These are phyloP conservation scores for Naganishia randhawae DNA, from an alignment of 768 basidiomycete species.

Conservation along the genomic window DNA sequence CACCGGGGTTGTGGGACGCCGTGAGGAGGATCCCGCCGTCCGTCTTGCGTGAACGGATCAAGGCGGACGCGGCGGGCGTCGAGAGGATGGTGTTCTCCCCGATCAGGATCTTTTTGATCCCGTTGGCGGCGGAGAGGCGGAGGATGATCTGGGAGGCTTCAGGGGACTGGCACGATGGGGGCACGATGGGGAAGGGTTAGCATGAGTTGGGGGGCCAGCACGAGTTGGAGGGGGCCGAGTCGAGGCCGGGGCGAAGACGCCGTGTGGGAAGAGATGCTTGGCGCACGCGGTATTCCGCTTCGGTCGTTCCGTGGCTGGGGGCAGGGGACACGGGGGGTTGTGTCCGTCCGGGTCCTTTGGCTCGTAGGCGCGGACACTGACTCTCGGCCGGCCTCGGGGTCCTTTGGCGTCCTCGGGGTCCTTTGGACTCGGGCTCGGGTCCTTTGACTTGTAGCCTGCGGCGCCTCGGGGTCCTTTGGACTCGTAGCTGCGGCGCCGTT, in stretches of 20 bases:
- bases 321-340: neutral
- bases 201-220: no score
- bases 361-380: no score
- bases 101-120: conserved; percentile 84
- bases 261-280: no score
- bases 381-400: no score
- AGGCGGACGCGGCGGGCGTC: conserved; percentile 91
- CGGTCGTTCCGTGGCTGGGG: no score
- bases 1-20: conserved; percentile 96
- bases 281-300: no score
- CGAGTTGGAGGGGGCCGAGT: no score
- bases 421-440: neutral
- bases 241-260: no score
- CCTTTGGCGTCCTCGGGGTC: neutral
- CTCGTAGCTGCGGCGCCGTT: neutral
- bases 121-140: conserved; percentile 89
- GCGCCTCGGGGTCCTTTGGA: neutral
- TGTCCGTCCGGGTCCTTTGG: neutral
- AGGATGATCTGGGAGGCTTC: conserved; percentile 77
- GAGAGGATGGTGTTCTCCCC: conserved; percentile 89
- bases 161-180: no score
- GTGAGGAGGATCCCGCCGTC: conserved; percentile 95
- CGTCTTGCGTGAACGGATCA: conserved; percentile 94
- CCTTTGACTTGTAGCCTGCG: neutral
- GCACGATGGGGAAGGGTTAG: conserved; percentile 57